Percentiles rank a stretch among this genome's conserved stretches.
Conservation (phyloP, 108 stramenopile genomes). For the Nitzschia palea region DNA sequence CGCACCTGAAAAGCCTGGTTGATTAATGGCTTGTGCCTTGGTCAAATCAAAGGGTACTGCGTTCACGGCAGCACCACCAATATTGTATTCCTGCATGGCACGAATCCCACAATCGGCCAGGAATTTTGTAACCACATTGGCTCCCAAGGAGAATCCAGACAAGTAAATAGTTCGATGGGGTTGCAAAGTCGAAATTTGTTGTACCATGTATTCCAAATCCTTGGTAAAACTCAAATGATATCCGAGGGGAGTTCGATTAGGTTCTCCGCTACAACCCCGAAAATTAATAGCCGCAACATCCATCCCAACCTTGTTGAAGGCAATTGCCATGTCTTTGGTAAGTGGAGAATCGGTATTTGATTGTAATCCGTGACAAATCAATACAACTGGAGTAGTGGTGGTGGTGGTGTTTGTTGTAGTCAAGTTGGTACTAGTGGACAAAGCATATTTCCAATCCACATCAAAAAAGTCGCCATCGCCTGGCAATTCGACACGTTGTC, state of each 20-base stretch:
- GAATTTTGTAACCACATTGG: conserved; percentile 82
- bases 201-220: conserved; percentile 56
- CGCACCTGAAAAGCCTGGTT: conserved; percentile 51
- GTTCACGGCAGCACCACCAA: conserved; percentile 75
- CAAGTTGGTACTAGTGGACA: background rate
- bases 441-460: conserved; percentile 56
- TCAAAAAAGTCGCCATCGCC: conserved; percentile 67
- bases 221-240: conserved; percentile 90
- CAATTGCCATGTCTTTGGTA: conserved; percentile 51
- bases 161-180: conserved; percentile 41
- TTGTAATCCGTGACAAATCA: conserved; percentile 74
- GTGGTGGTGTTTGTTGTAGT: background rate
- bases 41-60: conserved; percentile 81
- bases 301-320: conserved; percentile 43
- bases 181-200: conserved; percentile 6
- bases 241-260: conserved; percentile 20
- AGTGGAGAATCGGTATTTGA: conserved; percentile 60
- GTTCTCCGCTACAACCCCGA: conserved; percentile 75
- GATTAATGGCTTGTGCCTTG: conserved; percentile 48
- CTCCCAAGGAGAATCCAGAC: conserved; percentile 83
- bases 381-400: conserved; percentile 21
- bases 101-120: conserved; percentile 70
- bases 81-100: conserved; percentile 39
- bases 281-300: conserved; percentile 78
- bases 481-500: conserved; percentile 44